Conservation (phyloP, 495 filamentous ascomycete species). For the Choiromyces venosus region DNA sequence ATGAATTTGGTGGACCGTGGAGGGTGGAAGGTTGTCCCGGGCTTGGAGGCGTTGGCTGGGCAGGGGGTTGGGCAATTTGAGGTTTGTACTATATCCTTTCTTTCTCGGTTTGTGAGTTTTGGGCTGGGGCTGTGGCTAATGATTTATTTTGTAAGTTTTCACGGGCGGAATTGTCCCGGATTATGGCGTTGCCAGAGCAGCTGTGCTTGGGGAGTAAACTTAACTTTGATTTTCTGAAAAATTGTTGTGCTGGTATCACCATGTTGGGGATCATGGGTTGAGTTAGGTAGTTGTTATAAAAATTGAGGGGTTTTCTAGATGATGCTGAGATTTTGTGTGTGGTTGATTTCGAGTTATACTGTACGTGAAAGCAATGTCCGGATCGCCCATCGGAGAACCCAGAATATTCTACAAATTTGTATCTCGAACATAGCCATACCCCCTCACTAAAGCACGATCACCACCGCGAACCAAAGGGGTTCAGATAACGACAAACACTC, state of each 20-base stretch:
- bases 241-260: neutral
- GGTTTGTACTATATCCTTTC: constrained; percentile 14
- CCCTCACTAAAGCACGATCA: neutral
- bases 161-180: constrained; percentile 38
- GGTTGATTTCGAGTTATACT: neutral
- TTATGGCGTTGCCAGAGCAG: constrained; percentile 31
- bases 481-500: too few species aligned
- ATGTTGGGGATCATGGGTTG: neutral
- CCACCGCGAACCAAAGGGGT: too few species aligned
- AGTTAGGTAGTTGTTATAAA: neutral
- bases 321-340: neutral
- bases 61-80: constrained; percentile 50
- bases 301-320: neutral
- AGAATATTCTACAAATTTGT: neutral
- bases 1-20: constrained; percentile 76
- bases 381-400: neutral
- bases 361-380: neutral
- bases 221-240: neutral
- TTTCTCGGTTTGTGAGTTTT: too few species aligned
- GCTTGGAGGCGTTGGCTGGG: constrained; percentile 81
- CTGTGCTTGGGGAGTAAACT: constrained; percentile 28
- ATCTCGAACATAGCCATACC: neutral
- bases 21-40: constrained; percentile 82
- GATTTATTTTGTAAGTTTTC: constrained; percentile 33
- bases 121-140: neutral